phyloP scores from a whole-genome alignment of 108 stramenopile genomes.

The Schizochytrium sp. region DNA sequence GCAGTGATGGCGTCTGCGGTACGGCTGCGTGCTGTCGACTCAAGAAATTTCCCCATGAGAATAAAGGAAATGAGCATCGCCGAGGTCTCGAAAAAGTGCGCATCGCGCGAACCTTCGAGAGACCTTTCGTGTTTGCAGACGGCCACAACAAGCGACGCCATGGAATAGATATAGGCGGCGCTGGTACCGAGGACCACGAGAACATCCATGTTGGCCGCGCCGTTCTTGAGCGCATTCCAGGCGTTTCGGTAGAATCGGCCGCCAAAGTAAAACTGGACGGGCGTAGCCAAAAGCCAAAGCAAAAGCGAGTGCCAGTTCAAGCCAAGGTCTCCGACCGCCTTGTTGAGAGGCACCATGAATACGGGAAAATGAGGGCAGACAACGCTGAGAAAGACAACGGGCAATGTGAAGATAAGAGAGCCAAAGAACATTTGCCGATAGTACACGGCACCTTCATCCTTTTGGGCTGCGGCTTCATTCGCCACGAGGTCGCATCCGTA shows the following conservation, averaged over 20 bases:
- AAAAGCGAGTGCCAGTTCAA: constrained; percentile 44
- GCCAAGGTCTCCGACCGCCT: not conserved
- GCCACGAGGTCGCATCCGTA: constrained; percentile 12
- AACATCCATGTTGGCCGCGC: constrained; percentile 80
- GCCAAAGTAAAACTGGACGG: constrained; percentile 79
- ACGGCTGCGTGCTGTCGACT: constrained; percentile 72
- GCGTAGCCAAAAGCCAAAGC: constrained; percentile 58
- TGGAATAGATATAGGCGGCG: constrained; percentile 70
- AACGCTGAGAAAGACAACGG: constrained; percentile 14
- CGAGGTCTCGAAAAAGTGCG: constrained; percentile 80
- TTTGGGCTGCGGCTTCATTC: not conserved
- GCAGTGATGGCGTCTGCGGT: constrained; percentile 73
- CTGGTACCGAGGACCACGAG: constrained; percentile 84
- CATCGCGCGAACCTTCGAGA: constrained; percentile 31
- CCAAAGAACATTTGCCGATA: constrained; percentile 8
- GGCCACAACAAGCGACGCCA: constrained; percentile 7
- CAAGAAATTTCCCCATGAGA: constrained; percentile 77
- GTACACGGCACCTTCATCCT: not conserved
- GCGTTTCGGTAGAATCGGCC: constrained; percentile 68
- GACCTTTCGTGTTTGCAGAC: not conserved
- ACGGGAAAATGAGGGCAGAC: not conserved
- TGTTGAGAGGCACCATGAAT: not conserved
- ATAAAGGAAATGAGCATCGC: constrained; percentile 94
- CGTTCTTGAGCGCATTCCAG: constrained; percentile 52
- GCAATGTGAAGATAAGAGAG: constrained; percentile 4